Percentiles rank a stretch among this genome's conserved stretches.
Evolutionary conservation across 2,329 filamentous ascomycete genomes (phyloP).

Genomic region (Hirsutella thompsonii): DNA sequence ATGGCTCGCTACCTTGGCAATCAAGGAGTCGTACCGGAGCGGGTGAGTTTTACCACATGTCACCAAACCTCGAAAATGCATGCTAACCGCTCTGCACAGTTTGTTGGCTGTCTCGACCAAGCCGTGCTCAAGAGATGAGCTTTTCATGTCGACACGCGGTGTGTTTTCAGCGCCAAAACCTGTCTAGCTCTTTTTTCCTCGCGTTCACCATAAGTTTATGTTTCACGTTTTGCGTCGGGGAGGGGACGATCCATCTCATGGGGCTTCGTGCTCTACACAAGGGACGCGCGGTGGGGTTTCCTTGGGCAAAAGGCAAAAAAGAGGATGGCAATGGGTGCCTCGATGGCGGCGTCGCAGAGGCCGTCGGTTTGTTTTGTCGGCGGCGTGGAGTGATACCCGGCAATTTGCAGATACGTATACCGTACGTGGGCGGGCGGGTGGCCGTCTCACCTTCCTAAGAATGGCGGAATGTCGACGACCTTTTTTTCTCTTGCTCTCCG

Average conservation of each 20-base stretch:
- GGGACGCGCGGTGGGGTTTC: no score
- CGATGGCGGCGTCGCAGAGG: no score
- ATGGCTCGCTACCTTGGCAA: slow-evolving; percentile 53
- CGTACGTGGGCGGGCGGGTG: no score
- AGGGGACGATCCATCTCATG: no score
- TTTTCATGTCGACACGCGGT: background rate
- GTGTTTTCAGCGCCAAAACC: background rate
- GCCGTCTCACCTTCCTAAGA: no score
- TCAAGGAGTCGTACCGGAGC: slow-evolving; percentile 34
- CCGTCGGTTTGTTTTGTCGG: background rate
- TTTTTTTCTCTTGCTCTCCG: no score
- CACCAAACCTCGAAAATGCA: background rate
- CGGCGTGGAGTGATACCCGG: slow-evolving; percentile 1
- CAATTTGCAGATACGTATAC: background rate
- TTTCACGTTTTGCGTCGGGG: no score
- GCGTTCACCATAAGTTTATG: no score
- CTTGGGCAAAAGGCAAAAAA: no score
- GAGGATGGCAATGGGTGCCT: no score
- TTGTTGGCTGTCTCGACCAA: slow-evolving; percentile 10
- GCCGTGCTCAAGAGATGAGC: slow-evolving; percentile 3
- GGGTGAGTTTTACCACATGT: slow-evolving; percentile 9
- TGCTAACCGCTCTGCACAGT: slow-evolving; percentile 2
- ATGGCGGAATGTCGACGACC: no score
- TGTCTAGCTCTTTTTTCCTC: background rate
- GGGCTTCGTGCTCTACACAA: no score